Percentiles rank a stretch among this genome's conserved stretches.
Evolutionary conservation across 139 green algal genomes (phyloP).

Genomic region (Microglena sp.): DNA sequence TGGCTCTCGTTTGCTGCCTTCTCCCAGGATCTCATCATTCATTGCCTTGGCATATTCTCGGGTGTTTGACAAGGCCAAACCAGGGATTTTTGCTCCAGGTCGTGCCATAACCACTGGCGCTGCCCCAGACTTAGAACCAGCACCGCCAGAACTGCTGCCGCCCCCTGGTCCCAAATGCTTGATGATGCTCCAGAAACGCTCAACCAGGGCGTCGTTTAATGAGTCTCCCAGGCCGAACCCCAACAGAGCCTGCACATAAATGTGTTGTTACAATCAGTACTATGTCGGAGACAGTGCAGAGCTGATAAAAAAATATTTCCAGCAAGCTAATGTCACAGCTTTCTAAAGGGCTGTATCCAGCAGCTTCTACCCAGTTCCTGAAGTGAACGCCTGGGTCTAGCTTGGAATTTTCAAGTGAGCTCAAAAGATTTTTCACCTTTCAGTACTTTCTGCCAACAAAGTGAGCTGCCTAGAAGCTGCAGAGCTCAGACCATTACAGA

Average conservation of each 20-base stretch:
- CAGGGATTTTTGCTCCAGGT: constrained; percentile 31
- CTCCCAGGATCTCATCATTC: constrained; percentile 49
- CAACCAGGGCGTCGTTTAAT: constrained; percentile 68
- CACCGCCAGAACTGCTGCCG: background rate
- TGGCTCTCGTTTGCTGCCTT: constrained; percentile 12
- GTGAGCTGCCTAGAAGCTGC: too few relatives aligned
- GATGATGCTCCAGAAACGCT: constrained; percentile 85
- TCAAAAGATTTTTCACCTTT: too few relatives aligned
- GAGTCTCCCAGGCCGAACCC: constrained; percentile 67
- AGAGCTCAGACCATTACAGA: too few relatives aligned
- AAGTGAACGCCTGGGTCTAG: too few relatives aligned
- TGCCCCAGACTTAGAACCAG: background rate
- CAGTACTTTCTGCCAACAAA: too few relatives aligned
- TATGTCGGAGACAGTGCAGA: too few relatives aligned
- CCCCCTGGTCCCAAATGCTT: constrained; percentile 32
- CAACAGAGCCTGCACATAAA: constrained; percentile 26
- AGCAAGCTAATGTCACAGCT: too few relatives aligned
- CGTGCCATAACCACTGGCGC: background rate
- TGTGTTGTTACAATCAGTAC: too few relatives aligned
- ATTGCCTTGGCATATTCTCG: constrained; percentile 56
- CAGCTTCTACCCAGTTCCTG: too few relatives aligned
- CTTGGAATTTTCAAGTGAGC: too few relatives aligned
- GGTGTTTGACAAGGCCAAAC: constrained; percentile 65
- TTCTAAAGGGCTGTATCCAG: too few relatives aligned
- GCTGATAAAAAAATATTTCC: too few relatives aligned